Evolutionary conservation across 306 rosid genomes (phyloP).

Genomic region (Parietaria judaica): DNA sequence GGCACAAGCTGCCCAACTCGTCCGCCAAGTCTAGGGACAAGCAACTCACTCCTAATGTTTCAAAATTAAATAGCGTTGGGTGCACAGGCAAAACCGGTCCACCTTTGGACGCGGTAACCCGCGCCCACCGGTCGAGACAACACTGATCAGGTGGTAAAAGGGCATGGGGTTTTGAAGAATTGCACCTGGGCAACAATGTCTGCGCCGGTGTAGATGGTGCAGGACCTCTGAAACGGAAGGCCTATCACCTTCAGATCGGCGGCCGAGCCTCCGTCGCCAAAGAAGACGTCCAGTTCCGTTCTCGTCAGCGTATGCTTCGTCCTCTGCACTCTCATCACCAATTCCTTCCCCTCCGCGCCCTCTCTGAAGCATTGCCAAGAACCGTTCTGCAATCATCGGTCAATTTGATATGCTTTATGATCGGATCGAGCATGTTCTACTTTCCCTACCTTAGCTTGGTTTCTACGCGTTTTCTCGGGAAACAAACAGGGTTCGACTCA

Average conservation of each 20-base stretch:
- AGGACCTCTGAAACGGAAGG: slow-evolving; percentile 56
- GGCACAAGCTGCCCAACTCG: no score
- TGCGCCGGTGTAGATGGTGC: slow-evolving; percentile 46
- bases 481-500: slow-evolving; percentile 22
- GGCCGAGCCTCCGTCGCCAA: slow-evolving; percentile 21
- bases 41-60: no score
- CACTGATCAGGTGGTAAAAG: no score
- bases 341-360: slow-evolving; percentile 23
- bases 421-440: no score
- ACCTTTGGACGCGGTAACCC: no score
- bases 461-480: neutral
- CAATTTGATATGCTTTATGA: neutral
- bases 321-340: slow-evolving; percentile 50
- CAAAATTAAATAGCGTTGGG: no score
- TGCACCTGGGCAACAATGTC: slow-evolving; percentile 76
- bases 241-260: slow-evolving; percentile 55
- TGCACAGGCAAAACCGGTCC: no score
- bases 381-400: slow-evolving; percentile 39
- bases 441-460: no score
- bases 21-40: no score
- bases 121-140: no score
- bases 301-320: slow-evolving; percentile 35
- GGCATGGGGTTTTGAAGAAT: neutral
- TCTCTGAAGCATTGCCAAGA: slow-evolving; percentile 73
- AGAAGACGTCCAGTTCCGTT: slow-evolving; percentile 52